These are phyloP conservation scores for Sporobolomyces pararoseus DNA, from an alignment of 768 basidiomycete genomes.

Conservation along the genomic window DNA sequence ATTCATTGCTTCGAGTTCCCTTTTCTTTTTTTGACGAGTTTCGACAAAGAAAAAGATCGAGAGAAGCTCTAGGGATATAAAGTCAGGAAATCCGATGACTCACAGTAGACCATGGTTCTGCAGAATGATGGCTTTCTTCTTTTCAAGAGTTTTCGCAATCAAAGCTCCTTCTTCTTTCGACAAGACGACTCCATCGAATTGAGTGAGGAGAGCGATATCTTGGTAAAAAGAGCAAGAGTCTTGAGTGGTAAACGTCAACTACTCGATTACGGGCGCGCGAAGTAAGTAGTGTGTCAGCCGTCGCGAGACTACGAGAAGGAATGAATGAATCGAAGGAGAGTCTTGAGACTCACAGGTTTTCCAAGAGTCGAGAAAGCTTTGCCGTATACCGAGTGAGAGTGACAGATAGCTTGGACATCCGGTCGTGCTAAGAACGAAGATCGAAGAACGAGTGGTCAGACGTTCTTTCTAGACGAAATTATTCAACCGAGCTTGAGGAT, in stretches of 20 bases:
- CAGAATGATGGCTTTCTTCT: conserved; percentile 45
- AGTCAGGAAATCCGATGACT: conserved; percentile 6
- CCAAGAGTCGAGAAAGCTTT: conserved; percentile 57
- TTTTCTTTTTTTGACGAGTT: too few species aligned
- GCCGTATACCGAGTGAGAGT: conserved; percentile 48
- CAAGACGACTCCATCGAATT: conserved; percentile 57
- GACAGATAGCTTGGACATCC: conserved; percentile 50
- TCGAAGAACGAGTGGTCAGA: neutral
- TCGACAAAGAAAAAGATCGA: too few species aligned
- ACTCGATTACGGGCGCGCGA: too few species aligned
- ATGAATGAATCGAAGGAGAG: neutral
- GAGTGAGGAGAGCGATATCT: conserved; percentile 53
- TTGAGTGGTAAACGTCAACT: conserved; percentile 54
- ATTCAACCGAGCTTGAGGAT: too few species aligned
- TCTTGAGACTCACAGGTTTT: conserved; percentile 23
- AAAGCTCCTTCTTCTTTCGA: conserved; percentile 54
- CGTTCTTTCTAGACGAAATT: too few species aligned
- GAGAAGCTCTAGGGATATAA: neutral
- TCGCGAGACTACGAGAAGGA: too few species aligned
- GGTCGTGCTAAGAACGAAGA: conserved; percentile 53
- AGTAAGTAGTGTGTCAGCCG: too few species aligned
- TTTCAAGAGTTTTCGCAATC: conserved; percentile 50
- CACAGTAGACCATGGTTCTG: conserved; percentile 47
- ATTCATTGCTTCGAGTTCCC: too few species aligned
- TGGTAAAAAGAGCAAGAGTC: conserved; percentile 52